Conservation (phyloP, 2,329 filamentous ascomycete species). For the Elsinoe ampelina region DNA sequence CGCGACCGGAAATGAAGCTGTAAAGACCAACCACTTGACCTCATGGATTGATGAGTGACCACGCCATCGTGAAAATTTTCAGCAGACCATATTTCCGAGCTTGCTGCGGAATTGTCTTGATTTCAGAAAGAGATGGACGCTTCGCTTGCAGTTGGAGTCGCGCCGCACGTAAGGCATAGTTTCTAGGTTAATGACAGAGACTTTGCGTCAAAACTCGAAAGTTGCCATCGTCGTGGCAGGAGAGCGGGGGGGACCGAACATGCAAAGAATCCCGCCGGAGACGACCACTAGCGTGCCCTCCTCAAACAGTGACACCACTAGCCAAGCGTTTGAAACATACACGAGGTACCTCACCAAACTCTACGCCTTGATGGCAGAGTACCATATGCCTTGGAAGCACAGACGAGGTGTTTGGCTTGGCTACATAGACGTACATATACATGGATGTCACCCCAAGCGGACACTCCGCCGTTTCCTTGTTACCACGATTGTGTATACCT, state of each 20-base stretch:
- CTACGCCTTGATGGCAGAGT: not conserved
- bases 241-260: too few species aligned
- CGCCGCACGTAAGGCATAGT: too few species aligned
- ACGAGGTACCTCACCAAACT: not conserved
- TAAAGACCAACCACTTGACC: not conserved
- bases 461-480: not conserved
- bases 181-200: too few species aligned
- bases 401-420: not conserved
- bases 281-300: too few species aligned
- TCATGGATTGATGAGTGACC: not conserved
- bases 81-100: not conserved
- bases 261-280: too few species aligned
- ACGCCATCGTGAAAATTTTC: not conserved
- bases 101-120: not conserved
- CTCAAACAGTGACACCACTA: too few species aligned
- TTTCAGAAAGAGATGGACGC: not conserved
- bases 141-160: not conserved
- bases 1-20: not conserved
- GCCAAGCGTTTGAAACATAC: not conserved
- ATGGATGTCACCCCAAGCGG: not conserved
- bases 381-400: not conserved
- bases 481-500: not conserved
- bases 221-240: too few species aligned
- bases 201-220: too few species aligned
- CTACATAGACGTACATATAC: not conserved